Base-by-base conservation (phyloP, 495 filamentous ascomycete genomes). In the Thermochaetoides thermophila region DNA sequence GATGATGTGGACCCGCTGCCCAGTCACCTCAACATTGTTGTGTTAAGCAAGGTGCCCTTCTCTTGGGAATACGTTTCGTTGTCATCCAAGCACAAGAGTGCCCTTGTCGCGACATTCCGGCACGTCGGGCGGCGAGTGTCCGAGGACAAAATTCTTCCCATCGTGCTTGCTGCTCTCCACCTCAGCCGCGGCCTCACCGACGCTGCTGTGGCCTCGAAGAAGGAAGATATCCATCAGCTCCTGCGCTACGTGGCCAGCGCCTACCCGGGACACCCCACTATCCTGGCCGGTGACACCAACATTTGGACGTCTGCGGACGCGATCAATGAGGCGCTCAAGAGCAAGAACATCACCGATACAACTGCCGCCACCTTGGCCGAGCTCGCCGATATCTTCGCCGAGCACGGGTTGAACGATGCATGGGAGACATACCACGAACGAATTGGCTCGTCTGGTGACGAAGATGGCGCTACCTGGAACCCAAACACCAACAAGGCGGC, bases 221-320 rank as follows among this genome's bases (percentile, higher is more conserved):
- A 58, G 32, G 25, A 37, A 1, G 68, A 75, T 31, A 41, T 73
- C 19, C 48, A 55, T 28, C 50, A 47, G 21, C 17, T 73, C 9
- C 39, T 64, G 7, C 36, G 34, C n/a, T 54, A 69, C 39, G 36
- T 74, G 9, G 43, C 42, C 1, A 26, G 29, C 1, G 26, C 26
- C 3, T 59, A 67, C 28, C 32, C 47, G 16, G 18, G 31, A 1
- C 55, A 60, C 35, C 50, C 59, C 14, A 71, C 60, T 56, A 56
- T 74, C 25, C 34, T 75, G 18, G 69, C 63, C 2, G 72, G 72
- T 1, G 71, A 74, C 43, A 71, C 73, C 48, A 74, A 74, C 35
- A 44, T 74, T 12, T 49, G 60, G 4, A 71, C 65, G 5, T 74
- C 70, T 1, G 40, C 49, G 18, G 55, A 56, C 27, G 60, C 61